Base-by-base conservation (phyloP, 2,329 filamentous ascomycete genomes). In the Colletotrichum simmondsii region DNA sequence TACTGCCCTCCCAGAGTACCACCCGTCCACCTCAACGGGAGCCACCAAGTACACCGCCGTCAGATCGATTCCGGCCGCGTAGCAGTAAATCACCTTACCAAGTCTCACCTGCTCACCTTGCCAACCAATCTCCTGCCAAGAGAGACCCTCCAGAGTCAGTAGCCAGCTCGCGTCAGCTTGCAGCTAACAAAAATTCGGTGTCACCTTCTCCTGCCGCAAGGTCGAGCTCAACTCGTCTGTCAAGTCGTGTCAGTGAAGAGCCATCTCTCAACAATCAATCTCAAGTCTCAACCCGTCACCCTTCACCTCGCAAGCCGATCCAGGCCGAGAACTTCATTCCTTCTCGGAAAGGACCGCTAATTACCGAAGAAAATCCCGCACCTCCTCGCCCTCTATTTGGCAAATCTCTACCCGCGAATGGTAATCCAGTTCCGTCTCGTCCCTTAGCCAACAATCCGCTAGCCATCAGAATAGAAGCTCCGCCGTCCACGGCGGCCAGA, bases 31-130 rank as follows among this genome's bases (percentile, higher is more conserved):
- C 26, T 30, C 56, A 24, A 10, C 26, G n/a, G 26, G 56, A 65
- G 37, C 54, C 60, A 26, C 67, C 71, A 22, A 64, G 57, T 14
- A 73, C 71, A 16, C 71, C 71, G 3, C 49, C 32, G 2, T 7
- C 42, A 24, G 49, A 58, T 32, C 37, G 42, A 16, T 24, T 46
- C 11, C 32, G 49, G 8, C 22, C 61, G 11, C 49, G 32, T 7
- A 73, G 26, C 10, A 73, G 26, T 8, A 32, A 52, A 28, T 68
- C 68, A 19, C 52, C 63, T 22, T 24, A 11, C 10, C 14, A 22
- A 7, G 35, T 46, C 6, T 67, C 68, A 1, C 37, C 64, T 5
- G 24, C 22, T 49, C 46, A 14, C 6, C 37, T 24, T 22, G 14
- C 46, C 26, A 26, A 35, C 12, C 16, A 35, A 24, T 35, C n/a